Evolutionary conservation across 1,284 basidiomycete genomes (phyloP).

Genomic region (Ceratobasidium sp.): DNA sequence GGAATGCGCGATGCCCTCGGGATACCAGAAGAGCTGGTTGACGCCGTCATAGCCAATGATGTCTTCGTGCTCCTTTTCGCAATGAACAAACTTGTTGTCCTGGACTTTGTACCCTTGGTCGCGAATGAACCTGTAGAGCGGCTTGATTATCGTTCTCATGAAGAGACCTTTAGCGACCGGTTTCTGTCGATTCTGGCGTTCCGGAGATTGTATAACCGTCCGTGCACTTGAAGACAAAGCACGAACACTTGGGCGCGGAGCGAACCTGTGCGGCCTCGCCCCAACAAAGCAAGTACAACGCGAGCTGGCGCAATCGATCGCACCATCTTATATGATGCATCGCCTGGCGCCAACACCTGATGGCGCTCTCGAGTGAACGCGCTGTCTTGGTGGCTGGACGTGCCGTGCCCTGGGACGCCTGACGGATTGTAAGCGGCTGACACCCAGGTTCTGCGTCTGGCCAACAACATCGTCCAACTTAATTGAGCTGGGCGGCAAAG

Average conservation of each 20-base stretch:
- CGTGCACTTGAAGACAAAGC: conserved; percentile 99
- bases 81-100: conserved; percentile 93
- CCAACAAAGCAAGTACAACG: conserved; percentile 96
- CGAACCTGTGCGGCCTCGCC: conserved; percentile 98
- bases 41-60: conserved; percentile 99
- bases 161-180: conserved; percentile 96
- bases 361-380: conserved; percentile 87
- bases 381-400: conserved; percentile 66
- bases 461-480: conserved; percentile 99
- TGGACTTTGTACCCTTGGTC: conserved; percentile 98
- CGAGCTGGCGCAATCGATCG: conserved; percentile 95
- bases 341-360: conserved; percentile 93
- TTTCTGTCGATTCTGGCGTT: conserved; percentile 94
- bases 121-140: conserved; percentile 95
- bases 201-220: conserved; percentile 98
- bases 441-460: conserved; percentile 87
- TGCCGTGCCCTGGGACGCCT: conserved; percentile 58
- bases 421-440: conserved; percentile 83
- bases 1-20: conserved; percentile 94
- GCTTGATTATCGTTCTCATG: conserved; percentile 89
- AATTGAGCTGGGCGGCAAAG: conserved; percentile 98
- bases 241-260: conserved; percentile 97
- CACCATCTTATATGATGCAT: conserved; percentile 99
- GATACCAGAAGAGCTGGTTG: conserved; percentile 99
- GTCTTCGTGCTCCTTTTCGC: conserved; percentile 91